These are phyloP conservation scores for Pezicula carpinea DNA, from an alignment of 2,329 filamentous ascomycete genomes.

Conservation along the genomic window DNA sequence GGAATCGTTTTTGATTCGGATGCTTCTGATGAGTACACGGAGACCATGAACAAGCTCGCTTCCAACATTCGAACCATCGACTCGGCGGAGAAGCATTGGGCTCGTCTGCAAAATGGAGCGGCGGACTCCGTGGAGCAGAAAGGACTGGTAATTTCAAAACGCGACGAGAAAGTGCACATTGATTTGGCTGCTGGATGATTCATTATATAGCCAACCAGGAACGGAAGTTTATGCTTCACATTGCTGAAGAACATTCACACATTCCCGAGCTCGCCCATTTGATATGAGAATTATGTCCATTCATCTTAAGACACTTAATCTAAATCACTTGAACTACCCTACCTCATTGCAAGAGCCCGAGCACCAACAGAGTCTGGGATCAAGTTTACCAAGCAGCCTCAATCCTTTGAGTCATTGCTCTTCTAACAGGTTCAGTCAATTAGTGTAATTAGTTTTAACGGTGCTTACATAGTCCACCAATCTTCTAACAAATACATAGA, in stretches of 20 bases:
- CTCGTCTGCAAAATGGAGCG: conserved; percentile 13
- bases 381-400: too few species aligned
- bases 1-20: conserved; percentile 65
- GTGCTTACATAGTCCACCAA: too few species aligned
- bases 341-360: too few species aligned
- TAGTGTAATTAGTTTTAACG: too few species aligned
- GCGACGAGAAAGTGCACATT: conserved; percentile 14
- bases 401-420: too few species aligned
- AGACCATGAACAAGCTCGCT: conserved; percentile 94
- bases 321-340: too few species aligned
- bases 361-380: too few species aligned
- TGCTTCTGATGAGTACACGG: conserved; percentile 85
- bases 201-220: background rate
- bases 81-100: conserved; percentile 63
- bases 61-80: conserved; percentile 87
- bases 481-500: too few species aligned
- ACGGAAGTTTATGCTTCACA: background rate
- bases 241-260: conserved; percentile 1
- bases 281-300: too few species aligned
- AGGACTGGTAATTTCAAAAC: background rate
- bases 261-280: background rate
- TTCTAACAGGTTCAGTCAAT: too few species aligned
- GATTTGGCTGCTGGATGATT: conserved; percentile 19
- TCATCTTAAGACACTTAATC: too few species aligned
- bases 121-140: conserved; percentile 2